Conservation (phyloP, 2,329 filamentous ascomycete species). For the Cercospora canescens region DNA sequence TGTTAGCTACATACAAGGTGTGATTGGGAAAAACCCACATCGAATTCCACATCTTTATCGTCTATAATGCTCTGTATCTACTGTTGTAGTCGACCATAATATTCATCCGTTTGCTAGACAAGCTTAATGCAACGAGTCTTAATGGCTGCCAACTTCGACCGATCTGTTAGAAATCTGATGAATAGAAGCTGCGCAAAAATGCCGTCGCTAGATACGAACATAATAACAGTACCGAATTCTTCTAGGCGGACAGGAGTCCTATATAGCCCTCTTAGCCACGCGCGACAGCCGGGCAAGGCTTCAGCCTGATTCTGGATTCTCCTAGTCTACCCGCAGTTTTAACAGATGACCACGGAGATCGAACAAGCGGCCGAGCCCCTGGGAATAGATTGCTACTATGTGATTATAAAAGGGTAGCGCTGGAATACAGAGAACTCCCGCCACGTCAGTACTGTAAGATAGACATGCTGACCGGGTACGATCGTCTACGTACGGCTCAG, state of each 20-base stretch:
- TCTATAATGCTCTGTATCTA: slow-evolving; percentile 6
- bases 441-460: background rate
- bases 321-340: background rate
- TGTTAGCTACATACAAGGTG: background rate
- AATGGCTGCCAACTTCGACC: background rate
- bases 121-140: slow-evolving; percentile 1
- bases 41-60: background rate
- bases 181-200: slow-evolving; percentile 5
- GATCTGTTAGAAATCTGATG: background rate
- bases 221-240: background rate
- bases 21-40: background rate
- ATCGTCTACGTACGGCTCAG: background rate
- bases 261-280: background rate
- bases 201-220: slow-evolving; percentile 1
- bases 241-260: background rate
- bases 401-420: background rate
- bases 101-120: slow-evolving; percentile 2
- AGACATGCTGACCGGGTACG: background rate
- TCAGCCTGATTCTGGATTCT: background rate
- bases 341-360: background rate
- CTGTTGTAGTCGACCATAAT: background rate
- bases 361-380: background rate
- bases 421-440: slow-evolving; percentile 1
- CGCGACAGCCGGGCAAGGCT: background rate
- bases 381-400: background rate